phyloP scores from a whole-genome alignment of 768 basidiomycete species.

The Collybiopsis confluens region DNA sequence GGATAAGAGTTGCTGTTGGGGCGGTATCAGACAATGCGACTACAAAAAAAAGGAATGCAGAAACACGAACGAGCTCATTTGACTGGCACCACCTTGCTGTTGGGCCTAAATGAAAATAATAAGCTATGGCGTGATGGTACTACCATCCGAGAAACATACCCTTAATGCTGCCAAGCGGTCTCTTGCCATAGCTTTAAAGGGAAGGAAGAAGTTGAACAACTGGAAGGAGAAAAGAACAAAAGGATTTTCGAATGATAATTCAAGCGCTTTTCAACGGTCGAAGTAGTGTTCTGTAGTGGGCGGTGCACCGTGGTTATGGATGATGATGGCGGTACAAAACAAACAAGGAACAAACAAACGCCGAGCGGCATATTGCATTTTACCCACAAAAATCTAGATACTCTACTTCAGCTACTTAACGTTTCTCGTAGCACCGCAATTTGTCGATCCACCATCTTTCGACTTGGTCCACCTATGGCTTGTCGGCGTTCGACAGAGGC shows the following conservation, averaged over 20 bases:
- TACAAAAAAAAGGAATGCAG: conserved; percentile 8
- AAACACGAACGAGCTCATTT: conserved; percentile 41
- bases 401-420: conserved; percentile 24
- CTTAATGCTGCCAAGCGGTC: conserved; percentile 89
- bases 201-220: background rate
- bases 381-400: background rate
- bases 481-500: conserved; percentile 88
- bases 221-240: background rate
- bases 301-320: background rate
- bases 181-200: conserved; percentile 58
- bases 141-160: conserved; percentile 36
- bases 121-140: conserved; percentile 12
- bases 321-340: conserved; percentile 9
- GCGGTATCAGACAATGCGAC: conserved; percentile 4
- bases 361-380: background rate
- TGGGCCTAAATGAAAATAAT: conserved; percentile 48
- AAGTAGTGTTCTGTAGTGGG: background rate
- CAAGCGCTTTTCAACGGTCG: conserved; percentile 15
- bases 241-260: conserved; percentile 11
- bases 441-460: conserved; percentile 80
- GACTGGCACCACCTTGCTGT: conserved; percentile 54
- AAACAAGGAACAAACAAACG: conserved; percentile 8
- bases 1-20: conserved; percentile 54
- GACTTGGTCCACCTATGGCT: conserved; percentile 90
- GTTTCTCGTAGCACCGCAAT: conserved; percentile 68